These are phyloP conservation scores for Amphichorda felina DNA, from an alignment of 2,329 filamentous ascomycete species.

Conservation along the genomic window DNA sequence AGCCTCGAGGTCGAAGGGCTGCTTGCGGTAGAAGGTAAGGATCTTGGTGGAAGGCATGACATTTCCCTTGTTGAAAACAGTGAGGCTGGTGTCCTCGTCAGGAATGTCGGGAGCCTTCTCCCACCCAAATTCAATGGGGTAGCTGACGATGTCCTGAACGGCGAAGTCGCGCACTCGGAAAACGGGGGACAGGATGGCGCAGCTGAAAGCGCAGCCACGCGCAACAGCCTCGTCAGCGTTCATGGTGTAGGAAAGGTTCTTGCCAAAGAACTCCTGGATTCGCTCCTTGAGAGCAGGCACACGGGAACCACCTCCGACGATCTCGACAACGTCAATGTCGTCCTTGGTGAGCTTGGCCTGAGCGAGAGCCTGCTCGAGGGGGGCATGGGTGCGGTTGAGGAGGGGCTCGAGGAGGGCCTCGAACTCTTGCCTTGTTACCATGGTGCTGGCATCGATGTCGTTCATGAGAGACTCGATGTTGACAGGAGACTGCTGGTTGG, in stretches of 20 bases:
- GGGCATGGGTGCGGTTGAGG: conserved; percentile 57
- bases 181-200: conserved; percentile 90
- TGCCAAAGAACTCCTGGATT: conserved; percentile 85
- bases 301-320: conserved; percentile 91
- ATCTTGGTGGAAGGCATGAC: conserved; percentile 98
- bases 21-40: conserved; percentile 97
- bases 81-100: conserved; percentile 93
- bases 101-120: conserved; percentile 98
- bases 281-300: conserved; percentile 85
- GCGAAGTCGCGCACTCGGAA: conserved; percentile 98
- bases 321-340: conserved; percentile 86
- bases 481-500: conserved; percentile 82
- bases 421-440: conserved; percentile 89
- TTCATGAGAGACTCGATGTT: conserved; percentile 99
- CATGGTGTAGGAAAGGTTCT: conserved; percentile 85
- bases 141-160: conserved; percentile 94
- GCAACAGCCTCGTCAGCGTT: conserved; percentile 98
- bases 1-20: conserved; percentile 92
- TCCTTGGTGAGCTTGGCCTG: conserved; percentile 84
- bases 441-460: conserved; percentile 78
- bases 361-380: conserved; percentile 84
- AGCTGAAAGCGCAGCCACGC: conserved; percentile 92
- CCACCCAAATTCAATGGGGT: conserved; percentile 98
- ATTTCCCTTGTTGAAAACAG: conserved; percentile 95
- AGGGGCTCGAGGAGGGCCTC: conserved; percentile 84